A percentile compares a stretch with the other conserved stretches of the same genome.
Conservation (phyloP, 139 green algal genomes). For the Chlamydomonas sp. region DNA sequence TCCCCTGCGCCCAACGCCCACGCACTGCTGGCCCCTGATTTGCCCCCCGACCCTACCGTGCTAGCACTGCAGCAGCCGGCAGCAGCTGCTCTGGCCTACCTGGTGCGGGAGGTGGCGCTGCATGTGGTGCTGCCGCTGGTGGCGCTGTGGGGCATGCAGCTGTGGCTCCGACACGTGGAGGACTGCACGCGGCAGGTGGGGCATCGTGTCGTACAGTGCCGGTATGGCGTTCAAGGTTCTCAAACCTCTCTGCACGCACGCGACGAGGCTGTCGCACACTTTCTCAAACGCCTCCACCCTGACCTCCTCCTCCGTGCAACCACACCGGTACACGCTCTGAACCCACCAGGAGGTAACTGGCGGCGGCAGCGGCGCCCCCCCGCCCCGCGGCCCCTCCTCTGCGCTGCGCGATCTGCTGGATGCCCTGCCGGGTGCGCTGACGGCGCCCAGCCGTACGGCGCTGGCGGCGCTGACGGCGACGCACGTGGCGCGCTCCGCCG, state of each 20-base stretch:
- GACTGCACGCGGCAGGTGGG: constrained; percentile 5
- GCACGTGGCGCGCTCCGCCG: constrained; percentile 8
- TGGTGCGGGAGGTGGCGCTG: constrained; percentile 4
- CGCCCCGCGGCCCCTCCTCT: background rate
- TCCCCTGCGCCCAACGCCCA: too few species aligned
- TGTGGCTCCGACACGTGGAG: constrained; percentile 5
- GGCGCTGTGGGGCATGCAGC: constrained; percentile 20
- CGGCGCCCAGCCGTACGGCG: constrained; percentile 2
- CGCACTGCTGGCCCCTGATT: too few species aligned
- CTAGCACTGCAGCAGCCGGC: background rate
- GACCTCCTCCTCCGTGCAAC: background rate
- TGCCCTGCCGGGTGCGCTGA: background rate
- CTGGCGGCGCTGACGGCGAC: constrained; percentile 7
- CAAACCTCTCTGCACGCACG: too few species aligned
- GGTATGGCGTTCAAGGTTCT: background rate
- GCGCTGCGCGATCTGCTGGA: background rate
- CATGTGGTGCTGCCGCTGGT: constrained; percentile 35
- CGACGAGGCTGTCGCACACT: too few species aligned
- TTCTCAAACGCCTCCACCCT: too few species aligned
- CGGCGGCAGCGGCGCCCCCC: background rate
- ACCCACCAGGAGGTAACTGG: background rate
- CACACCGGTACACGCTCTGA: background rate
- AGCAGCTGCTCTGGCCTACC: background rate
- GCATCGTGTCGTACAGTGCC: background rate
- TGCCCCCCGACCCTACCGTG: constrained; percentile 2